A percentile compares a stretch with the other conserved stretches of the same genome.
Conservation (phyloP, 257 asterid species). For the Solanum sparsipilum region DNA sequence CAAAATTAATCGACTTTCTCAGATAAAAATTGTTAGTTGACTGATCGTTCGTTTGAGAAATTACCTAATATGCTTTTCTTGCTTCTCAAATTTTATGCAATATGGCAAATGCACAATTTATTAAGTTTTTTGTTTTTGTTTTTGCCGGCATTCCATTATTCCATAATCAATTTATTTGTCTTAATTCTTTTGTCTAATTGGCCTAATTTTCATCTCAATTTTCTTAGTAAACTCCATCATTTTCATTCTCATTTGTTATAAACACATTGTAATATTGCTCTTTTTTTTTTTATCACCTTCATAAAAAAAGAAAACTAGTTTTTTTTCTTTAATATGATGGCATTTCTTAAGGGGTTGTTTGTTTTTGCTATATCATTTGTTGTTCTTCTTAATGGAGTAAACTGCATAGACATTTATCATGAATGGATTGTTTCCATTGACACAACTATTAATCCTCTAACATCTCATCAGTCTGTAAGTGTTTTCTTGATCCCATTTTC, state of each 20-base stretch:
- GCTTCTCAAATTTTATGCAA: not conserved
- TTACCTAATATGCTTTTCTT: not conserved
- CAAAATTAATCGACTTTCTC: not conserved
- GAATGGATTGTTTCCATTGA: constrained; percentile 25
- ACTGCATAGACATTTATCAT: constrained; percentile 11
- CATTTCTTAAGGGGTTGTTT: constrained; percentile 1
- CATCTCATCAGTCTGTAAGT: constrained; percentile 17
- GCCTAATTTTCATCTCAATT: not conserved
- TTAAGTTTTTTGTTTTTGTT: no score
- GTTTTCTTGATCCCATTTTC: not conserved
- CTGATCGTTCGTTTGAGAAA: not conserved
- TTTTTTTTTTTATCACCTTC: not conserved
- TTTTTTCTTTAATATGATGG: not conserved
- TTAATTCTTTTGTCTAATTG: not conserved
- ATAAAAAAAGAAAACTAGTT: not conserved
- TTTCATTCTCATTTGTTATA: not conserved
- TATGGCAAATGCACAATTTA: not conserved
- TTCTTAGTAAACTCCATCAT: not conserved
- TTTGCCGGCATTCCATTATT: not conserved
- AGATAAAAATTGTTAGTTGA: not conserved
- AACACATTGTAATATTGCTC: not conserved
- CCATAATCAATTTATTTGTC: not conserved
- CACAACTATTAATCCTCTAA: not conserved
- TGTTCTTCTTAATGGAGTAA: not conserved
- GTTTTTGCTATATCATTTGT: not conserved